Percentiles rank a stretch among this genome's conserved stretches.
Evolutionary conservation across 768 basidiomycete genomes (phyloP).

Genomic region (Cubamyces lactineus): DNA sequence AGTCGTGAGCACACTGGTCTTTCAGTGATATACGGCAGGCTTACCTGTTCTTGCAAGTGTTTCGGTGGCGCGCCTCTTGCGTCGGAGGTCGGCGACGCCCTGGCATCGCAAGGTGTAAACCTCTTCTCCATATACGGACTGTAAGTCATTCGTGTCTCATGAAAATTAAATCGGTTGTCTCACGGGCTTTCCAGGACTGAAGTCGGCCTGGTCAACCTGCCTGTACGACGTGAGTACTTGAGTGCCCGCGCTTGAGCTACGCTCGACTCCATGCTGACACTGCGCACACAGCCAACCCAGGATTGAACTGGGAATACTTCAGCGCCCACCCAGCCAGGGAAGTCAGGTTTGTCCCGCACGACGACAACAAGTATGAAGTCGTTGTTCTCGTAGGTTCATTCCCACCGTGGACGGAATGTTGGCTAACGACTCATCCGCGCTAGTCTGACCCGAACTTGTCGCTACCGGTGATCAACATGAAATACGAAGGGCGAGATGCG

Average conservation of each 20-base stretch:
- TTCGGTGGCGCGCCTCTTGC: constrained; percentile 46
- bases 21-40: background rate
- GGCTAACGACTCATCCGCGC: background rate
- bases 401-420: background rate
- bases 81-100: constrained; percentile 37
- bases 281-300: background rate
- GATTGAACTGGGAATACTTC: constrained; percentile 17
- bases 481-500: constrained; percentile 24
- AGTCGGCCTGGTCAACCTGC: background rate
- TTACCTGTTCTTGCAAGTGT: constrained; percentile 26
- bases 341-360: constrained; percentile 3
- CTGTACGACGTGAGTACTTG: background rate
- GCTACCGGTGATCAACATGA: constrained; percentile 17
- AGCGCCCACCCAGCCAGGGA: background rate
- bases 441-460: background rate
- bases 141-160: constrained; percentile 27
- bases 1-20: background rate
- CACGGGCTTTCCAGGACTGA: constrained; percentile 6
- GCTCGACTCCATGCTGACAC: background rate
- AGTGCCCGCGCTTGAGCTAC: background rate
- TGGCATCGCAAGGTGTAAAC: constrained; percentile 38
- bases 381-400: constrained; percentile 7
- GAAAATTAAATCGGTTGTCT: background rate
- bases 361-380: constrained; percentile 5
- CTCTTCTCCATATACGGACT: constrained; percentile 42